phyloP scores from a whole-genome alignment of 2,329 filamentous ascomycete species.

The Dactylonectria estremocensis region DNA sequence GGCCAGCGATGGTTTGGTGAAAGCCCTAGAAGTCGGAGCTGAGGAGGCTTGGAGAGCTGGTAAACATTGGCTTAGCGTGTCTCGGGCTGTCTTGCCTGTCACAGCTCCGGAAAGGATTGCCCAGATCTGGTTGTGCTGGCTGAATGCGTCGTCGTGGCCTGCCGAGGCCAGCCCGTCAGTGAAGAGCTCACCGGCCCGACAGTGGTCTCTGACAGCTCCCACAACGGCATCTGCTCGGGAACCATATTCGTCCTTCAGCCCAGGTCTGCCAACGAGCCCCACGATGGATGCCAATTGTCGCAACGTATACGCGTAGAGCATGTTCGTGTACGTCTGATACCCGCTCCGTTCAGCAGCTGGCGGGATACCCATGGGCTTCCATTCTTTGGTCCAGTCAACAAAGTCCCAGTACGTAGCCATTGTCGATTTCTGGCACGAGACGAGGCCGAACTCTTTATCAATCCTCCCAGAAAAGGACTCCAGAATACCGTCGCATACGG shows the following conservation, averaged over 20 bases:
- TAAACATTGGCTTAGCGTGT: not conserved
- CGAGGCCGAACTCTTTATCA: conserved; percentile 2
- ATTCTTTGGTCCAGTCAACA: conserved; percentile 52
- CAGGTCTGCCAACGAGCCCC: not conserved
- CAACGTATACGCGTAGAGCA: conserved; percentile 56
- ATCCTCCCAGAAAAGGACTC: conserved; percentile 43
- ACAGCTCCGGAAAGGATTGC: conserved; percentile 52
- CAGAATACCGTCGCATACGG: conserved; percentile 51
- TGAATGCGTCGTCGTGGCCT: conserved; percentile 43
- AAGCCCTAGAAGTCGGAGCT: not conserved
- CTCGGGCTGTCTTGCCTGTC: not conserved
- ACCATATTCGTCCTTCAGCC: not conserved
- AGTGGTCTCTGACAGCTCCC: conserved; percentile 47
- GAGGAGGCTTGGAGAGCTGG: not conserved
- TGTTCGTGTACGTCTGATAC: conserved; percentile 39
- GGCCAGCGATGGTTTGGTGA: conserved; percentile 17
- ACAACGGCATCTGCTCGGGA: conserved; percentile 37
- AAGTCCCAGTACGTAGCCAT: conserved; percentile 48
- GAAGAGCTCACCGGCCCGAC: conserved; percentile 52
- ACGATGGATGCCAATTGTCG: not conserved
- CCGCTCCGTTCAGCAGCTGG: conserved; percentile 53
- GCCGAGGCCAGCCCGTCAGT: conserved; percentile 52
- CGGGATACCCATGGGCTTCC: conserved; percentile 54
- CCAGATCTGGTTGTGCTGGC: conserved; percentile 56
- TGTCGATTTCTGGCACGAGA: not conserved